These are phyloP conservation scores for Citrus inodora DNA, from an alignment of 345 rosid genomes.

Conservation along the genomic window DNA sequence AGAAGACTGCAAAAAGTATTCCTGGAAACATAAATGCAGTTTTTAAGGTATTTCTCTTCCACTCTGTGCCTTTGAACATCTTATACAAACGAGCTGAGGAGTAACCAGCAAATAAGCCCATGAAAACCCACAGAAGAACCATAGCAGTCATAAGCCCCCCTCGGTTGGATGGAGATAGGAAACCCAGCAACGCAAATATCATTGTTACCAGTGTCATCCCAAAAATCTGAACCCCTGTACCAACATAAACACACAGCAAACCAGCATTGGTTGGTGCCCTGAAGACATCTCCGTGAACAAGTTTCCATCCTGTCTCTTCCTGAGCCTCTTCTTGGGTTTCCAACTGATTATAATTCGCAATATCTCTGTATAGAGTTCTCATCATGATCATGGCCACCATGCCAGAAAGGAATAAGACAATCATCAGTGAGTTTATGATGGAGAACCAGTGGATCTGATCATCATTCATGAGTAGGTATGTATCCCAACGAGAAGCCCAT, in stretches of 20 bases:
- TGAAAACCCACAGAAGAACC: slow-evolving; percentile 98
- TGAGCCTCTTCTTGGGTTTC: slow-evolving; percentile 99
- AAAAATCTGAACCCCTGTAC: slow-evolving; percentile 93
- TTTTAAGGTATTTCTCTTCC: slow-evolving; percentile 91
- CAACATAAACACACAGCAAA: slow-evolving; percentile 84
- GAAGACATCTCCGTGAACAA: slow-evolving; percentile 94
- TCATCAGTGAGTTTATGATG: slow-evolving; percentile 93
- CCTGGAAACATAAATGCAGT: slow-evolving; percentile 96
- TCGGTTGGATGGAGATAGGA: slow-evolving; percentile 93
- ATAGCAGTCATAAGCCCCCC: slow-evolving; percentile 99
- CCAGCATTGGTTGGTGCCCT: slow-evolving; percentile 83
- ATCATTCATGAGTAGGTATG: slow-evolving; percentile 94
- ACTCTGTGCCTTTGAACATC: slow-evolving; percentile 92
- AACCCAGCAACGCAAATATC: slow-evolving; percentile 92
- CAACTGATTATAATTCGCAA: slow-evolving; percentile 89
- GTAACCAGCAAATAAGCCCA: slow-evolving; percentile 94
- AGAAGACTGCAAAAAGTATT: slow-evolving; percentile 74
- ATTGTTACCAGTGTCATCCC: slow-evolving; percentile 93
- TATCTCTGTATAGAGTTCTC: slow-evolving; percentile 94
- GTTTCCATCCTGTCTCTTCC: slow-evolving; percentile 99
- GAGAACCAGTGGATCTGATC: slow-evolving; percentile 99
- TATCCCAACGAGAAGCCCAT: slow-evolving; percentile 99
- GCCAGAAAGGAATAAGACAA: slow-evolving; percentile 95
- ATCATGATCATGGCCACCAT: slow-evolving; percentile 99
- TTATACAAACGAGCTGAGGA: slow-evolving; percentile 84